Conservation (phyloP, 2,329 filamentous ascomycete genomes). For the Spiromastix sp. region DNA sequence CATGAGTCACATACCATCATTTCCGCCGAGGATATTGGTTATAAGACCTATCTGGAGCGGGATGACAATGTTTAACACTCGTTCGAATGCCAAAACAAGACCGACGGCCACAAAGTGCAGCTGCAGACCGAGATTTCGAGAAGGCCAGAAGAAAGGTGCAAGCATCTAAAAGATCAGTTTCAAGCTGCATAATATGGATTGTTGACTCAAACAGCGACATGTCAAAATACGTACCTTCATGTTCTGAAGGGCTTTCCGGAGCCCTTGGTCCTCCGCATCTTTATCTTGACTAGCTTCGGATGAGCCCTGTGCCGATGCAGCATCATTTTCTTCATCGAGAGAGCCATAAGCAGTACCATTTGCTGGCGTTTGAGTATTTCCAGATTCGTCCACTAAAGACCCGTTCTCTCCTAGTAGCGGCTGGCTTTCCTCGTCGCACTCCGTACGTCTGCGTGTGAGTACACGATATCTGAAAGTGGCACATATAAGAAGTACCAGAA, state of each 20-base stretch:
- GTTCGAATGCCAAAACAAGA: slow-evolving; percentile 57
- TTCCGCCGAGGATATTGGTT: slow-evolving; percentile 54
- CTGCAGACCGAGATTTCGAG: slow-evolving; percentile 55
- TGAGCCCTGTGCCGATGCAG: neutral
- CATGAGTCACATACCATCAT: slow-evolving; percentile 33
- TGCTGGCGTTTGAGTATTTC: slow-evolving; percentile 22
- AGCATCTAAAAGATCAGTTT: slow-evolving; percentile 45
- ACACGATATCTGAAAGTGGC: slow-evolving; percentile 8
- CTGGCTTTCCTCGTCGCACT: slow-evolving; percentile 13
- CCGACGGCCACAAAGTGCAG: slow-evolving; percentile 56
- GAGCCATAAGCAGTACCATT: slow-evolving; percentile 21
- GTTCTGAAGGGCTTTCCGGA: no score
- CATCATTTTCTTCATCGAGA: slow-evolving; percentile 10
- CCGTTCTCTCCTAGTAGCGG: slow-evolving; percentile 13
- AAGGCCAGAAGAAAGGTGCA: slow-evolving; percentile 69
- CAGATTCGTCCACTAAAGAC: slow-evolving; percentile 1
- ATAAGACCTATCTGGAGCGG: slow-evolving; percentile 76
- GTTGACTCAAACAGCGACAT: no score
- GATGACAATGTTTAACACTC: slow-evolving; percentile 64
- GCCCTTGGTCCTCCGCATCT: neutral
- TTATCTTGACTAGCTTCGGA: no score
- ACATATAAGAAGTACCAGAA: slow-evolving; percentile 12
- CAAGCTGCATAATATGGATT: no score
- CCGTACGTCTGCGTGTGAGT: slow-evolving; percentile 3
- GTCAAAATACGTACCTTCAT: no score